Evolutionary conservation across 1,139 yeast species (phyloP).

Genomic region (Casaregolazyma lundiana): DNA sequence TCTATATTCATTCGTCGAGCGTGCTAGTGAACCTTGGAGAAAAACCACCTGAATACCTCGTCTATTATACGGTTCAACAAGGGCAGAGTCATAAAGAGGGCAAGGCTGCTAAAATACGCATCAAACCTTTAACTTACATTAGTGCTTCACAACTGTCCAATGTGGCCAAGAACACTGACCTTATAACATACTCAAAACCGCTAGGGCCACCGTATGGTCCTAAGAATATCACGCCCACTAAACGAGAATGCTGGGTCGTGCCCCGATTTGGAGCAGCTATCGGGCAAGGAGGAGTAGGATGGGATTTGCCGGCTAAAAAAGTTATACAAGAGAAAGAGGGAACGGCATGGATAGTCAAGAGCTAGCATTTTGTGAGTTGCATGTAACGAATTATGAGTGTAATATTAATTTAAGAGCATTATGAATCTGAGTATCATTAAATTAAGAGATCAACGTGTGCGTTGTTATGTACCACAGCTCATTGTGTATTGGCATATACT

Average conservation of each 20-base stretch:
- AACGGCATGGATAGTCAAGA: conserved; percentile 29
- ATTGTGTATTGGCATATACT: too few relatives aligned
- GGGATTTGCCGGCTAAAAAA: conserved; percentile 86
- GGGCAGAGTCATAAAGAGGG: conserved; percentile 38
- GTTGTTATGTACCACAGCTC: conserved; percentile 4
- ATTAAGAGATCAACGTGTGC: too few relatives aligned
- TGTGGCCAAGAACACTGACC: conserved; percentile 65
- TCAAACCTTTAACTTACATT: conserved; percentile 74
- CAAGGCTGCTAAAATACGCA: conserved; percentile 40
- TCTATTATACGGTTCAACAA: conserved; percentile 59
- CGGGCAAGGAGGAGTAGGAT: conserved; percentile 82
- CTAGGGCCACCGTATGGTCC: conserved; percentile 89
- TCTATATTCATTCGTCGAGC: conserved; percentile 76
- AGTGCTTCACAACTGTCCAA: conserved; percentile 71
- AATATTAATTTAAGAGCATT: background rate
- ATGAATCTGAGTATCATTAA: background rate
- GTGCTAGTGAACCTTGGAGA: conserved; percentile 53
- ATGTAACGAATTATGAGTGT: background rate
- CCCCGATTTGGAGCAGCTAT: conserved; percentile 85
- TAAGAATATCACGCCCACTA: conserved; percentile 51
- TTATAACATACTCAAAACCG: conserved; percentile 84
- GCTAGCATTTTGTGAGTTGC: background rate
- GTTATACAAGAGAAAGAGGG: conserved; percentile 62
- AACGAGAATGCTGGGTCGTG: conserved; percentile 80
- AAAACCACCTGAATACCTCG: conserved; percentile 69